Evolutionary conservation across 2,329 filamentous ascomycete genomes (phyloP), one percentile per base, ranked within the genome.

Genomic region (Apiospora koreana): DNA sequence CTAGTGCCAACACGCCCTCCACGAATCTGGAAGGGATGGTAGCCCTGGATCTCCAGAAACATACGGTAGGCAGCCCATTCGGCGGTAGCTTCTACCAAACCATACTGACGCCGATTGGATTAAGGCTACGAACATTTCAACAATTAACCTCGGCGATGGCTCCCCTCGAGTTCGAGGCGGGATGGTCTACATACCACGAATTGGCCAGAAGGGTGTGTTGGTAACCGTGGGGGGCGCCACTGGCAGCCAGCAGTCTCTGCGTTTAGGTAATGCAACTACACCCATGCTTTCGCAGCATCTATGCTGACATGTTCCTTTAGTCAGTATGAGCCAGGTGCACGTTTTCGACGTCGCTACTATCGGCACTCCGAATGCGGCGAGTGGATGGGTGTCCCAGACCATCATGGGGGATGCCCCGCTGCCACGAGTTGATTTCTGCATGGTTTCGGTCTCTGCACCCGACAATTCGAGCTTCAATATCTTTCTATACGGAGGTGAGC

Each of bases 381-480:
- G 79, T 18, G 79, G 74, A 0, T 86, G 84, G 84, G 83, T 83
- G 72, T 75, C 77, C 28, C 83, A 86, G 73, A 76, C 75, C 21
- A 82, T 83, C 18, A 79, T 78, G 8, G 83, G 84, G 25, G 75
- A 81, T 10, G 78, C 83, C 23, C 84, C 85, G 1, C 67, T 72
- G 31, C 74, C 80, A 18, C 81, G 84, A 21, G 79, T 83, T 18
- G 83, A 86, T 69, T 84, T 82, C 70, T 86, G 85, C 72, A 72
- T 83, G 4, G 78, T 82, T 0, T 69, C 80, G 0, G 80, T 77
- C 18, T 80, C 82, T 38, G 80, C 84, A 0, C 77, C 79, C 3
- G 85, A 86, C 69, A 81, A 81, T 64, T 84, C 83, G 1, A 83
- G 81, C 69, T 81, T 85, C 68, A 86, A 86, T 68, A 83, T 87